These are phyloP conservation scores for Euphorbia tirucalli DNA, from an alignment of 345 rosid genomes.

Conservation along the genomic window DNA sequence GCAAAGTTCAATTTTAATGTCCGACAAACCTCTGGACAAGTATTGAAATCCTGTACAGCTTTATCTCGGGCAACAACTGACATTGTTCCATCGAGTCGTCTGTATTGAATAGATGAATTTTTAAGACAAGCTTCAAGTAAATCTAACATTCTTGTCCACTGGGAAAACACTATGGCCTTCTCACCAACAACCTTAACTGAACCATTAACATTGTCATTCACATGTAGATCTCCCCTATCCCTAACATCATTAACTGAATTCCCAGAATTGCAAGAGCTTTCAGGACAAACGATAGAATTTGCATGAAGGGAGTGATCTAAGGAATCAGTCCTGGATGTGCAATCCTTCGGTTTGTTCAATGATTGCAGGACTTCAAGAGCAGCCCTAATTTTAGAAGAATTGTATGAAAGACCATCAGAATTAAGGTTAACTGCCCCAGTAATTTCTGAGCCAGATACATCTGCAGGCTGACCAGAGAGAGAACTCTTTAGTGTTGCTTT, in stretches of 20 bases:
- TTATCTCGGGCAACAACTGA: slow-evolving; percentile 88
- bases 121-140: slow-evolving; percentile 75
- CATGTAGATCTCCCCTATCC: slow-evolving; percentile 22
- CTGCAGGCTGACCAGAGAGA: slow-evolving; percentile 39
- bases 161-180: slow-evolving; percentile 94
- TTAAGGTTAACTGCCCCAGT: slow-evolving; percentile 29
- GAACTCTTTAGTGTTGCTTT: slow-evolving; percentile 39
- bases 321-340: slow-evolving; percentile 17
- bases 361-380: slow-evolving; percentile 76
- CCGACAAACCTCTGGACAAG: slow-evolving; percentile 74
- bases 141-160: slow-evolving; percentile 97
- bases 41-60: slow-evolving; percentile 95
- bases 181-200: slow-evolving; percentile 47
- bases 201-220: slow-evolving; percentile 25
- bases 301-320: slow-evolving; percentile 26
- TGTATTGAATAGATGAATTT: slow-evolving; percentile 64
- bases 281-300: slow-evolving; percentile 19
- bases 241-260: slow-evolving; percentile 19
- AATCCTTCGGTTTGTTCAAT: slow-evolving; percentile 43
- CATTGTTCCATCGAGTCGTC: slow-evolving; percentile 99
- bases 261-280: slow-evolving; percentile 25
- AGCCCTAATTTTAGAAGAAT: slow-evolving; percentile 89
- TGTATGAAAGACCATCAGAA: slow-evolving; percentile 31
- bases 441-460: slow-evolving; percentile 36
- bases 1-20: background rate